Conservation (phyloP, 352 stramenopile species). For the Blastocystis sp. region DNA sequence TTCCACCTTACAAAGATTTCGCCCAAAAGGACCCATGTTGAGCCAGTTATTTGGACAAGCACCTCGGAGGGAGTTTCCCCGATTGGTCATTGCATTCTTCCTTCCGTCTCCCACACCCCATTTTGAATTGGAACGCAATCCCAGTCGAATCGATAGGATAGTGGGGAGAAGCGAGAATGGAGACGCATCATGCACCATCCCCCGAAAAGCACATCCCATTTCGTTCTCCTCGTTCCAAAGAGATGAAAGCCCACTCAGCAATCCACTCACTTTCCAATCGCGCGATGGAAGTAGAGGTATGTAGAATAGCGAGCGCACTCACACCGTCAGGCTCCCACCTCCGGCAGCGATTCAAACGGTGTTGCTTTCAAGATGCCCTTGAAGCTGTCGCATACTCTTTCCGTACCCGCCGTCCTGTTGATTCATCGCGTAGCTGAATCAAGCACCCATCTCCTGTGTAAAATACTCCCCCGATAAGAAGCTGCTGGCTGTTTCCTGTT, state of each 20-base stretch:
- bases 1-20: slow-evolving; percentile 19
- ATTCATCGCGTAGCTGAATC: background rate
- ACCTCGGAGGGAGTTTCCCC: background rate
- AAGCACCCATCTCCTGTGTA: slow-evolving; percentile 49
- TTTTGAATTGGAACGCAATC: no score
- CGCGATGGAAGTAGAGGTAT: slow-evolving; percentile 40
- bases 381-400: background rate
- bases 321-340: background rate
- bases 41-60: slow-evolving; percentile 25
- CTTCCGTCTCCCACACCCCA: background rate
- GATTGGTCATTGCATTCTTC: background rate
- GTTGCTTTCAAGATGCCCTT: background rate
- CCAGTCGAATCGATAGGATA: no score
- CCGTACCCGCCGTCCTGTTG: background rate
- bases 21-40: slow-evolving; percentile 21
- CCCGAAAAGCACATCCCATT: no score
- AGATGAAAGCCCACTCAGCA: no score
- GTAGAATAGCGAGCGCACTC: background rate
- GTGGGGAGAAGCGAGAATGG: no score
- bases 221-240: no score
- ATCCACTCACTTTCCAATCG: background rate
- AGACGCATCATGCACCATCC: no score
- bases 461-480: slow-evolving; percentile 9
- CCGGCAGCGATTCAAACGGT: background rate
- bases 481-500: slow-evolving; percentile 48